Conservation (phyloP, 805 yeast species). For the Jamesozyma spencerorum region DNA sequence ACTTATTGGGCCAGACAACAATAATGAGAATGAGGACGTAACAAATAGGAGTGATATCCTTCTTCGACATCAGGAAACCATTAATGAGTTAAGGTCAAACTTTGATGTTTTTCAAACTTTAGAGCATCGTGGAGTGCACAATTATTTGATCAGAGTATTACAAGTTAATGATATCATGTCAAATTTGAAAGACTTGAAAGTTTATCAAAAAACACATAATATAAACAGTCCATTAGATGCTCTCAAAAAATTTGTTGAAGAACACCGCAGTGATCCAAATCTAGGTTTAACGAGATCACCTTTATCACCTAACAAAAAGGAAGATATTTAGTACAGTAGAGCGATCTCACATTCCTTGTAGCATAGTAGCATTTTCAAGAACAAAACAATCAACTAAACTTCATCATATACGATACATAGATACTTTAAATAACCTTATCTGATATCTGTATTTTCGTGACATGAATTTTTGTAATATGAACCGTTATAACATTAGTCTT, state of each 20-base stretch:
- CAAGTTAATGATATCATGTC: conserved; percentile 77
- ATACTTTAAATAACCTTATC: too few species aligned
- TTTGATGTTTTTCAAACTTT: conserved; percentile 40
- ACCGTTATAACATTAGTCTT: too few species aligned
- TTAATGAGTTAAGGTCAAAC: conserved; percentile 30
- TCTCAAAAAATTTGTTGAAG: conserved; percentile 34
- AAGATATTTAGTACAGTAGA: too few species aligned
- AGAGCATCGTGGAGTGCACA: conserved; percentile 54
- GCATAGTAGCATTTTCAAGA: too few species aligned
- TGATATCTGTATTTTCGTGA: too few species aligned
- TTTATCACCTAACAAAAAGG: too few species aligned
- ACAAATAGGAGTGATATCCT: too few species aligned
- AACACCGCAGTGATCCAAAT: background rate
- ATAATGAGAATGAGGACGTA: background rate
- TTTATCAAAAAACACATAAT: conserved; percentile 40
- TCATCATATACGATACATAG: background rate
- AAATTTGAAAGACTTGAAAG: conserved; percentile 55
- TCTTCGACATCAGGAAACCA: conserved; percentile 12
- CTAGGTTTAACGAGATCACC: too few species aligned
- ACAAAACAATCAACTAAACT: too few species aligned
- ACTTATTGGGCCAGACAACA: too few species aligned
- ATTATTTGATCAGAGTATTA: conserved; percentile 56
- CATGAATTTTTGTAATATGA: too few species aligned
- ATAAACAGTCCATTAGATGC: conserved; percentile 48
- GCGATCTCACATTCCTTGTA: too few species aligned